Evolutionary conservation across 192 early-diverging fungal genomes (phyloP).

Genomic region (Rhizoclosmatium sp.): DNA sequence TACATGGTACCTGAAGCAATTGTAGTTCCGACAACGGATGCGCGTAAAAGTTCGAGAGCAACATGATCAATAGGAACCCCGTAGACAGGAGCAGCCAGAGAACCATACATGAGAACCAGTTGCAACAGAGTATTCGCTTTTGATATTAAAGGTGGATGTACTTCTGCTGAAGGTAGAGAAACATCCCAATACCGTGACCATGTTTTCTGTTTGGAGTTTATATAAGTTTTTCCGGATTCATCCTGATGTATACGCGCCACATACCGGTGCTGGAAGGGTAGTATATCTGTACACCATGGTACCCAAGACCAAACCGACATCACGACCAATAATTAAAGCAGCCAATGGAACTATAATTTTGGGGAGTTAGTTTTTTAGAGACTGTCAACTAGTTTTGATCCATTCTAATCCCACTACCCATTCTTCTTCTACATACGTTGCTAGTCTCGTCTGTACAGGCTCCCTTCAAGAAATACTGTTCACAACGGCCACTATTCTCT

Average conservation of each 20-base stretch:
- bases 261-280: constrained; percentile 83
- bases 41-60: constrained; percentile 69
- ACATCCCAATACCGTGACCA: constrained; percentile 86
- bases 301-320: constrained; percentile 78
- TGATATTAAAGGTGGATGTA: constrained; percentile 85
- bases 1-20: constrained; percentile 21
- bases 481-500: too few species aligned
- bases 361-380: neutral
- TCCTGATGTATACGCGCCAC: constrained; percentile 10
- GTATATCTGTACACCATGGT: constrained; percentile 88
- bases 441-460: too few species aligned
- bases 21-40: constrained; percentile 46
- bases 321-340: constrained; percentile 83
- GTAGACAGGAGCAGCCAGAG: constrained; percentile 77
- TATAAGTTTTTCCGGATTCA: neutral
- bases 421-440: too few species aligned
- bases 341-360: constrained; percentile 68
- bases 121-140: constrained; percentile 92
- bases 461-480: too few species aligned
- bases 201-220: constrained; percentile 71
- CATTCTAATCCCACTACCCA: too few species aligned
- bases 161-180: constrained; percentile 89
- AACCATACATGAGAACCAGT: constrained; percentile 78
- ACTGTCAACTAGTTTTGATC: too few species aligned
- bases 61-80: constrained; percentile 63